These are phyloP conservation scores for Podospora tetraspora DNA, from an alignment of 495 filamentous ascomycete species.

Conservation along the genomic window DNA sequence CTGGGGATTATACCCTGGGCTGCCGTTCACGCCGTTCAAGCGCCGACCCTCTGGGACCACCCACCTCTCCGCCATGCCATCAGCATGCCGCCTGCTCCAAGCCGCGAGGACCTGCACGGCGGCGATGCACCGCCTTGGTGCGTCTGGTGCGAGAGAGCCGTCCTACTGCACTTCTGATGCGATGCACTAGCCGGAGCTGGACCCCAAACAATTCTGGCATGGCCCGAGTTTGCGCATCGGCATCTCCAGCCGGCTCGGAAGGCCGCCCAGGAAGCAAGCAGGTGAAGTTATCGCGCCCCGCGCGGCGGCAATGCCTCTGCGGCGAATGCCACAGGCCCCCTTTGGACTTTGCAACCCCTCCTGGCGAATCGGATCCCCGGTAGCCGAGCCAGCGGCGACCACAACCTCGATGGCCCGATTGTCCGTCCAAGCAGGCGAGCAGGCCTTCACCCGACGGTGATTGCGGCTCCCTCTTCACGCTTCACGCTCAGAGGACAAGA, in stretches of 20 bases:
- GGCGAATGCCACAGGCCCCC: not conserved
- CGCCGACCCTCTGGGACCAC: not conserved
- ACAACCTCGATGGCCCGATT: not conserved
- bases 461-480: slow-evolving; percentile 7
- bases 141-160: not conserved
- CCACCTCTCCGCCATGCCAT: slow-evolving; percentile 10
- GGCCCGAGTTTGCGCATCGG: not conserved
- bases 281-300: slow-evolving; percentile 1
- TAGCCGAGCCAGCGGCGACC: slow-evolving; percentile 5
- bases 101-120: not conserved
- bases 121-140: slow-evolving; percentile 3
- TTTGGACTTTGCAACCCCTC: not conserved
- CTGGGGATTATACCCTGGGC: not conserved
- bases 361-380: slow-evolving; percentile 10
- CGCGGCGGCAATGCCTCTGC: slow-evolving; percentile 1
- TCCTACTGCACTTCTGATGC: not conserved
- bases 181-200: not conserved
- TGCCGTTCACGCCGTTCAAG: not conserved
- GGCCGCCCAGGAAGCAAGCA: not conserved
- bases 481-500: not conserved
- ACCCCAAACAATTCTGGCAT: not conserved
- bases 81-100: slow-evolving; percentile 9
- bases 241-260: not conserved
- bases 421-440: not conserved
- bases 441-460: slow-evolving; percentile 10